Percentiles rank a stretch among this genome's conserved stretches.
Evolutionary conservation across 2,329 filamentous ascomycete species (phyloP).

Genomic region (Zarea fungicola): DNA sequence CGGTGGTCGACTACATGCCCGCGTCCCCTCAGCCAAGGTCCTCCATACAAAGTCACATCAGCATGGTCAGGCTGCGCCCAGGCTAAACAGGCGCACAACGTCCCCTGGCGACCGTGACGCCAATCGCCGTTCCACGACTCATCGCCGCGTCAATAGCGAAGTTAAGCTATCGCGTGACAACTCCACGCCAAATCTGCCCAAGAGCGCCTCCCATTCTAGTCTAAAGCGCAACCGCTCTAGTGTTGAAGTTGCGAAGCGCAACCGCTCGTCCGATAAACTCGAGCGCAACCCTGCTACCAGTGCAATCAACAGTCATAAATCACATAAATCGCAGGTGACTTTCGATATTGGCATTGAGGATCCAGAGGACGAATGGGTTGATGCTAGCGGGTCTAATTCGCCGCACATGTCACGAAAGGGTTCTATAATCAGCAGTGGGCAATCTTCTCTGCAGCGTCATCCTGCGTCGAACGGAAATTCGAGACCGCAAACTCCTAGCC

Average conservation of each 20-base stretch:
- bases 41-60: conserved; percentile 32
- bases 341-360: conserved; percentile 56
- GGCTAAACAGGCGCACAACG: conserved; percentile 12
- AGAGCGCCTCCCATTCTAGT: conserved; percentile 49
- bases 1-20: conserved; percentile 36
- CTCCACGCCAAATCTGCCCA: conserved; percentile 42
- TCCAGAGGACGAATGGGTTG: conserved; percentile 58
- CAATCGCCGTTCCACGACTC: conserved; percentile 22
- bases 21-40: conserved; percentile 42
- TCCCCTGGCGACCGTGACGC: conserved; percentile 14
- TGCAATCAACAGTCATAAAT: conserved; percentile 36
- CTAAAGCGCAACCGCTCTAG: conserved; percentile 58
- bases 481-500: conserved; percentile 30
- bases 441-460: conserved; percentile 37
- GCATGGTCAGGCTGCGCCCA: conserved; percentile 13
- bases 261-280: conserved; percentile 46
- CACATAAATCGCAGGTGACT: conserved; percentile 49
- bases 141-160: conserved; percentile 48
- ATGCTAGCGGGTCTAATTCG: conserved; percentile 59
- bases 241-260: conserved; percentile 48
- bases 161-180: conserved; percentile 42
- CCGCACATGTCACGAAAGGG: conserved; percentile 45
- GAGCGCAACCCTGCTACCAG: conserved; percentile 50
- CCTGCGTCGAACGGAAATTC: conserved; percentile 21
- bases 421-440: conserved; percentile 45